phyloP scores from a whole-genome alignment of 2,329 filamentous ascomycete species.

The Cordyceps farinosa region DNA sequence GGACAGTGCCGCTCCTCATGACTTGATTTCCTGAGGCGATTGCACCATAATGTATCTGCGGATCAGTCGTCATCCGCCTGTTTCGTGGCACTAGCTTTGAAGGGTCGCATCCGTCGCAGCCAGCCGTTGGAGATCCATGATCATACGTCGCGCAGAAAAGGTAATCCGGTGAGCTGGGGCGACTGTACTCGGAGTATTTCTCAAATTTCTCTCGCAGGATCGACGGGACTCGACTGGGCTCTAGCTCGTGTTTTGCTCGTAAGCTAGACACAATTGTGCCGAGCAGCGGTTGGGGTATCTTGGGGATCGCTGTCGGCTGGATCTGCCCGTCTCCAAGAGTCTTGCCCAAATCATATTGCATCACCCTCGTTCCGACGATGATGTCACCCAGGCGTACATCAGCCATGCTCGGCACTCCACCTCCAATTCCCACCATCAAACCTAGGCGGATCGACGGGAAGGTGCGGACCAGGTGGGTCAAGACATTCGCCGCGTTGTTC shows the following conservation, averaged over 20 bases:
- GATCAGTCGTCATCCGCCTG: not conserved
- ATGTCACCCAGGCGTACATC: slow-evolving; percentile 28
- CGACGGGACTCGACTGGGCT: not conserved
- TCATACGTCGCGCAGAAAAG: not conserved
- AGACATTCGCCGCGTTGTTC: slow-evolving; percentile 22
- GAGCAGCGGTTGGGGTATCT: not conserved
- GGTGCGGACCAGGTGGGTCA: slow-evolving; percentile 17
- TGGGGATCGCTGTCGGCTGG: not conserved
- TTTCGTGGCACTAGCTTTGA: slow-evolving; percentile 9
- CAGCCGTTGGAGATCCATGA: not conserved
- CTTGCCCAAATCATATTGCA: slow-evolving; percentile 28
- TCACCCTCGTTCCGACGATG: slow-evolving; percentile 26
- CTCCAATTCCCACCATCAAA: slow-evolving; percentile 21
- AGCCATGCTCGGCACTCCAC: slow-evolving; percentile 21
- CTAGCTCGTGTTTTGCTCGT: slow-evolving; percentile 2
- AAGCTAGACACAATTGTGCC: slow-evolving; percentile 19
- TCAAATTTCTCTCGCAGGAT: not conserved
- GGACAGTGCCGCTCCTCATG: not conserved
- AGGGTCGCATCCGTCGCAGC: slow-evolving; percentile 14
- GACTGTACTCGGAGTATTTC: not conserved
- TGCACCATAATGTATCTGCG: slow-evolving; percentile 18
- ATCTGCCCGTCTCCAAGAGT: slow-evolving; percentile 15
- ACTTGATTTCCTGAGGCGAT: slow-evolving; percentile 23
- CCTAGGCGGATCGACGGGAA: slow-evolving; percentile 1
- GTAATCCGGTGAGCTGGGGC: slow-evolving; percentile 4